Evolutionary conservation across 441 rosid species (phyloP), one percentile per base, ranked within the genome.

Genomic region (Croton setiger): DNA sequence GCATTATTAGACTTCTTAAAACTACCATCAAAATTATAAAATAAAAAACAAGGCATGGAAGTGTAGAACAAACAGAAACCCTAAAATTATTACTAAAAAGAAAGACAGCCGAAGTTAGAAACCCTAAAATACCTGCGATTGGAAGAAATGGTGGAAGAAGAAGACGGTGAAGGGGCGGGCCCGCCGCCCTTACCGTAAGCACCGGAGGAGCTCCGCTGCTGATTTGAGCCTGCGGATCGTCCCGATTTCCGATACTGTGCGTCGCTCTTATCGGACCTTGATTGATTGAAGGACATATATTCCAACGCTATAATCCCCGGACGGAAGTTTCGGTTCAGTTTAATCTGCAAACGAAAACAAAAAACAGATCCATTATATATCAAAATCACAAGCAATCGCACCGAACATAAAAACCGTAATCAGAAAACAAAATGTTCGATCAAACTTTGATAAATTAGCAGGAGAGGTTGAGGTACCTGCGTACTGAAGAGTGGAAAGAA

Each of bases 221-320:
- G 92, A 81, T 83, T 79, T 66, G 72, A 85, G 84, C 87, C 72
- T 61, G 86, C 78, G 82, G 89, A 93, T 91, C 96, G 98, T 48
- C 87, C 92, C 68, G 88, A 21, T 83, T 82, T 85, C 57, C 90
- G 86, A 66, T 76, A 77, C 68, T 88, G 97, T 58, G 79, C 43
- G 67, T 86, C 96, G 89, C 76, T 85, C 87, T 86, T 87, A 45
- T 91, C 97, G 72, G 93, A 60, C 91, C 97, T 80, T 64, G 96
- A 65, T 88, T 91, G 99, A 86, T 93, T 89, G 96, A 83, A 84
- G 89, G 99, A 93, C 99, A 96, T 96, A 88, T 64, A 84, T 87
- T 72, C 86, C 70, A 41, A 74, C 62, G 80, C 81, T 83, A 54
- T 72, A 78, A 68, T 69, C 73, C 77, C 69, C 37, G 23, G 31